Evolutionary conservation across 306 rosid genomes (phyloP), one percentile per base, ranked within the genome.

Genomic region (Mucuna pruriens): DNA sequence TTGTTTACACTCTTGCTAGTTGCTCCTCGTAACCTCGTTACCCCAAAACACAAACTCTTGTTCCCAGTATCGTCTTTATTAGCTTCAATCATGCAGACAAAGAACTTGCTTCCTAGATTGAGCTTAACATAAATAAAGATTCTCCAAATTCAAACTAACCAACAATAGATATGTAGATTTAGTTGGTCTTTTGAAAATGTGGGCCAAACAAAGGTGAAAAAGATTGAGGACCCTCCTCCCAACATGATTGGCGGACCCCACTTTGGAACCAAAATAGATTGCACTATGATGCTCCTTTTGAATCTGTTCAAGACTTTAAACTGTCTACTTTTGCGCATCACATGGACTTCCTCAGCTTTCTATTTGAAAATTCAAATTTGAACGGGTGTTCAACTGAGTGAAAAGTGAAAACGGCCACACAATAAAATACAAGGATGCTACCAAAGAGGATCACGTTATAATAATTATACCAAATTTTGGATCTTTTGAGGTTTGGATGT

Each of bases 341-440:
- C 66, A 60, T 71, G 74, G 80, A 67, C 54, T 51, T 23, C 48
- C 80, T 69, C 60, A 84, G 9, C 74, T 89, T 92, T 92, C 58
- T 5, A 26, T 61, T 61, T 61, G 38, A 79, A 90, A 86, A 86
- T 93, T 93, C 90, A 93, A 93, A 89, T 91, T 91, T 88, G 87
- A 92, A 90, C 36, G 39, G 40, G 39, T 44, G 52, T 9, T 13
- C 10, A 29, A 12, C 25, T 58, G 15, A 57, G 3, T 1, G 31
- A n/a, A n/a, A n/a, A n/a, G 74, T 38, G 33, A 7, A 76, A 90
- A 88, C 74, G 87, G 85, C 78, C 58, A 80, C 77, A 67, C n/a
- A n/a, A n/a, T 75, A 73, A 13, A 48, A 67, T 61, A 46, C 79
- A 57, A 58, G 20, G 36, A 33, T 15, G 4, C 17, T 3, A 48